Evolutionary conservation across 768 basidiomycete genomes (phyloP).

Genomic region (Tylopilus sp.): DNA sequence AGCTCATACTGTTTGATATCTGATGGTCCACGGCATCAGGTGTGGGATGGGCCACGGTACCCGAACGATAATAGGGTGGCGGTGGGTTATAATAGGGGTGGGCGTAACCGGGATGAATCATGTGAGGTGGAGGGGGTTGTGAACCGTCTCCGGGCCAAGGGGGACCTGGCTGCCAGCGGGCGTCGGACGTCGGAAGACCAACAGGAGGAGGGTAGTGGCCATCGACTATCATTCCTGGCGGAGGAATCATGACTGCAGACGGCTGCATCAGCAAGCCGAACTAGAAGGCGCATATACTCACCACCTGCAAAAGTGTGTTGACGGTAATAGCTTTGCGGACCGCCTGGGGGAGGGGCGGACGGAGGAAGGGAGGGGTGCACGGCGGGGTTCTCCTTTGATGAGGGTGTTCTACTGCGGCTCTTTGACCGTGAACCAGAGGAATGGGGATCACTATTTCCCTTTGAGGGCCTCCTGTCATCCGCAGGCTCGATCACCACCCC

Average conservation of each 20-base stretch:
- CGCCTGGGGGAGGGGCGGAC: constrained; percentile 28
- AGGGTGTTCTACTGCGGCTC: constrained; percentile 50
- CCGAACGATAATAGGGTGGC: constrained; percentile 49
- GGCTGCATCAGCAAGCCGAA: constrained; percentile 3
- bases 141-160: constrained; percentile 35
- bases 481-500: constrained; percentile 60
- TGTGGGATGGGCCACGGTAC: constrained; percentile 22
- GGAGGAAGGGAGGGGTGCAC: constrained; percentile 36
- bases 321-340: constrained; percentile 62
- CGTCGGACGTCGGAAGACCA: constrained; percentile 52
- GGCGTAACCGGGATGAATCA: constrained; percentile 36
- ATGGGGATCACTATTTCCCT: constrained; percentile 23
- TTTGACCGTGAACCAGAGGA: constrained; percentile 45
- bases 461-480: constrained; percentile 23
- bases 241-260: constrained; percentile 40
- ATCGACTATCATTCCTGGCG: constrained; percentile 40
- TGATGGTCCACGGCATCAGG: constrained; percentile 14
- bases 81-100: constrained; percentile 34
- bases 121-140: constrained; percentile 31
- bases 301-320: constrained; percentile 54
- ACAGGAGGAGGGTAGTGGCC: constrained; percentile 39
- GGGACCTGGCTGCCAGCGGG: constrained; percentile 44
- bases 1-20: constrained; percentile 21
- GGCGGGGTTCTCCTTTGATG: constrained; percentile 38
- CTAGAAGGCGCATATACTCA: constrained; percentile 15